Evolutionary conservation across 2,329 filamentous ascomycete genomes (phyloP).

Genomic region (Aspergillus brasiliensis): DNA sequence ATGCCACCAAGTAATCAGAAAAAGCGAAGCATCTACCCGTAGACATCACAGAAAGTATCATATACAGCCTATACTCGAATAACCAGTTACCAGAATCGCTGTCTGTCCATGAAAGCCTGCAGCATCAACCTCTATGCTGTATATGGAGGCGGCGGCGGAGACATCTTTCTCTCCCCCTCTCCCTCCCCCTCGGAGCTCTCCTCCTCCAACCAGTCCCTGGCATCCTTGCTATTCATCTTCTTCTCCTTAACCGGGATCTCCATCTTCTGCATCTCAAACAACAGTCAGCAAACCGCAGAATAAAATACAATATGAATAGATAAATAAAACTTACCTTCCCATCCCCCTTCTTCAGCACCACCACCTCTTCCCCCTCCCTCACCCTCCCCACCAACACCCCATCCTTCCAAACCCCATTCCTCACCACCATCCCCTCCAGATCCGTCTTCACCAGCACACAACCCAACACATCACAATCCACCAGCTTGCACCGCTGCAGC

Average conservation of each 20-base stretch:
- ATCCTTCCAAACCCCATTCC: conserved; percentile 30
- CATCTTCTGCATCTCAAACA: neutral
- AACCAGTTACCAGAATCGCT: too few species aligned
- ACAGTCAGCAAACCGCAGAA: neutral
- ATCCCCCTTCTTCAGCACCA: conserved; percentile 14
- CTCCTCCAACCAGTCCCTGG: conserved; percentile 56
- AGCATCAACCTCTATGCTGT: too few species aligned
- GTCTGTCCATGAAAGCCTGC: too few species aligned
- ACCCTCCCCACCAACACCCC: conserved; percentile 26
- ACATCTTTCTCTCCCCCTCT: too few species aligned
- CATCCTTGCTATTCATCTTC: neutral
- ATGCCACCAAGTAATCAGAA: too few species aligned
- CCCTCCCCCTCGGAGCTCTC: conserved; percentile 33
- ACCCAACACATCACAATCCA: conserved; percentile 25
- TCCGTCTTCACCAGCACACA: conserved; percentile 23
- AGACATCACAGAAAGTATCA: too few species aligned
- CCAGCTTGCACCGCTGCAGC: conserved; percentile 15
- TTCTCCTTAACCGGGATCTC: too few species aligned
- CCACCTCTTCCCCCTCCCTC: conserved; percentile 18
- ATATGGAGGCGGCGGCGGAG: too few species aligned
- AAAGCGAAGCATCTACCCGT: too few species aligned
- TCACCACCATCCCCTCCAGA: conserved; percentile 27
- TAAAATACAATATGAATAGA: neutral
- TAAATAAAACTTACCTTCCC: conserved; percentile 13
- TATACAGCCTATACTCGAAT: too few species aligned